A percentile compares a stretch with the other conserved stretches of the same genome.
phyloP scores from a whole-genome alignment of 2,329 filamentous ascomycete species.

The Pseudocercospora vitis region DNA sequence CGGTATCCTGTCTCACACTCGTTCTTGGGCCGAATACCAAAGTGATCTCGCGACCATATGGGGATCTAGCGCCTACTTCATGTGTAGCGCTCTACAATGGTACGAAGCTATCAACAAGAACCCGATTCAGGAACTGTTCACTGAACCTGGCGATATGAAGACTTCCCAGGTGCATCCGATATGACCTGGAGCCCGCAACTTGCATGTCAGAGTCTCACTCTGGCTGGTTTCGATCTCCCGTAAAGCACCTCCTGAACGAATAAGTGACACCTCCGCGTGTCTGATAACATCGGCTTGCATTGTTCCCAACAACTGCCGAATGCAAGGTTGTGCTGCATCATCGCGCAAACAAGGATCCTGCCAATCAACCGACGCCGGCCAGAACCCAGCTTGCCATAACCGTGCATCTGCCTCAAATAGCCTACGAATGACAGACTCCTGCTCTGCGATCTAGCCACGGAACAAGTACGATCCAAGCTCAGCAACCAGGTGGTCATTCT shows the following conservation, averaged over 20 bases:
- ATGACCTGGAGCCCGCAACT: slow-evolving; percentile 10
- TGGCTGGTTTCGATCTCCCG: no score
- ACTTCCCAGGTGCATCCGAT: slow-evolving; percentile 25
- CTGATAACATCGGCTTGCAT: background rate
- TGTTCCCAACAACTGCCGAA: background rate
- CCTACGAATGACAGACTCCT: background rate
- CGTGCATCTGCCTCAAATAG: background rate
- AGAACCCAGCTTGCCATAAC: background rate
- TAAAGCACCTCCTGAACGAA: background rate
- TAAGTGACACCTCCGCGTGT: background rate
- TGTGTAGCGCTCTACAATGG: slow-evolving; percentile 33
- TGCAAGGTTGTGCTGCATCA: background rate
- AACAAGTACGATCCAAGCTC: background rate
- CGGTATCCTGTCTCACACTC: slow-evolving; percentile 15
- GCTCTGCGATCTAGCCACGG: no score
- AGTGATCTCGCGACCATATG: slow-evolving; percentile 30
- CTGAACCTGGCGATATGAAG: slow-evolving; percentile 29
- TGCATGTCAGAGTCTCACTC: background rate
- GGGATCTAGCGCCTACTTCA: slow-evolving; percentile 31
- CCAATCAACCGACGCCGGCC: background rate
- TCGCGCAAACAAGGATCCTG: background rate
- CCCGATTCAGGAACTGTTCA: slow-evolving; percentile 28
- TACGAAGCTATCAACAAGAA: slow-evolving; percentile 35
- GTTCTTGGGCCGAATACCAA: slow-evolving; percentile 29
- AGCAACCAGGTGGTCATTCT: background rate